Base-by-base conservation (phyloP, 148 eudicot species). In the Fagopyrum tataricum region DNA sequence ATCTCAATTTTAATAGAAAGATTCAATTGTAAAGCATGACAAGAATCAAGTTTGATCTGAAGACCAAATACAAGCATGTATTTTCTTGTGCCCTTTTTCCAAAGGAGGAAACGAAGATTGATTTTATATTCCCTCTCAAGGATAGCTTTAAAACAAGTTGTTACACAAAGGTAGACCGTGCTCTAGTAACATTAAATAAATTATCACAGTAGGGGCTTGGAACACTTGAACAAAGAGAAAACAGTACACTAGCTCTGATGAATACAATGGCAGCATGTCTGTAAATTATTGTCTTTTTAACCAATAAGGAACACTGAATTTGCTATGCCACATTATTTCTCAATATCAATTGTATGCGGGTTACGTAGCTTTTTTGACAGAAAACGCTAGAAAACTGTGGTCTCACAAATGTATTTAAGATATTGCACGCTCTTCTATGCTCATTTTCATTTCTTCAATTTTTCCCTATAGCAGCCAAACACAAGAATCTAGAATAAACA, bases 401-500 rank as follows among this genome's bases (percentile, higher is more conserved):
- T 39, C 7, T 39, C 69, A 31, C 6, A 37, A 56, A 61, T 26
- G 44, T 64, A 64, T 64, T 18, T 18, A 39, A 37, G 18, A 62
- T 62, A 64, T 10, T 4, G 37, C 5, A 64, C 69, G 5, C 69
- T 64, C 69, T 37, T 64, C 44, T 31, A 61, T 64, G 42, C 43
- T 39, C 44, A 64, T 15, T 64, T 37, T 64, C 41, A 15, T 64
- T 37, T 64, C 18, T 15, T 64, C 4, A 5, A 64, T 61, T 41
- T 21, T 37, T 64, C 18, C 7, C 4, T 39, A 64, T 64, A 64
- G 44, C 20, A 37, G 14, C 69, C 69, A 64, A 64, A 18, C 21
- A 37, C 69, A 64, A 64, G 44, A 64, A 5, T 37, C 43, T 64
- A 64, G 43, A 64, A 37, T 64, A 43, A 42, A 64, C 68, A 37